A percentile compares a stretch with the other conserved stretches of the same genome.
Evolutionary conservation across 108 stramenopile genomes (phyloP).

Genomic region (Cylindrotheca closterium): DNA sequence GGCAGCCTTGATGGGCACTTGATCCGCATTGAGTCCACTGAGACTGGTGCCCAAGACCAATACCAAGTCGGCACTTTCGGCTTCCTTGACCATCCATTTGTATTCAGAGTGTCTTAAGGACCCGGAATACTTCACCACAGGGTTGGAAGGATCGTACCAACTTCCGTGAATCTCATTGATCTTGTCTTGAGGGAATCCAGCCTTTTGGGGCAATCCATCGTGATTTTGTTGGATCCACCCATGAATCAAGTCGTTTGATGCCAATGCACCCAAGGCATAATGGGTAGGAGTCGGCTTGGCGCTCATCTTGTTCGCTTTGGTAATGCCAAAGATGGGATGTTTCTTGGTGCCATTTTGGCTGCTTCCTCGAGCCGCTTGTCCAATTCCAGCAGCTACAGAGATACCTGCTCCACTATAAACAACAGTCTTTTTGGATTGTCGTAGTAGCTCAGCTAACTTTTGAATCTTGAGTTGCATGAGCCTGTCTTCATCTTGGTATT

Average conservation of each 20-base stretch:
- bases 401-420: conserved; percentile 23
- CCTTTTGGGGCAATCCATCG: conserved; percentile 29
- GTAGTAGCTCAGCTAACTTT: not conserved
- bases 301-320: conserved; percentile 1
- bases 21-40: conserved; percentile 23
- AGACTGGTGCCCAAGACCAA: conserved; percentile 15
- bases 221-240: conserved; percentile 25
- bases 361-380: conserved; percentile 15
- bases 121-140: conserved; percentile 21
- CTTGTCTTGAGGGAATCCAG: conserved; percentile 6
- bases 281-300: conserved; percentile 11
- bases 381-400: conserved; percentile 12
- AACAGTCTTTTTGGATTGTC: conserved; percentile 2
- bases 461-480: conserved; percentile 1
- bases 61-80: conserved; percentile 12
- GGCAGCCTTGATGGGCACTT: conserved; percentile 5
- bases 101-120: not conserved
- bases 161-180: conserved; percentile 24
- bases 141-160: conserved; percentile 26
- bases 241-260: not conserved
- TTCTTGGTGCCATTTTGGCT: not conserved
- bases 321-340: not conserved
- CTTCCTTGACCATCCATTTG: conserved; percentile 9
- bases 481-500: not conserved
- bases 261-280: conserved; percentile 10